Conservation (phyloP, 164 flowering plant species). For the Cinnamomum chago region DNA sequence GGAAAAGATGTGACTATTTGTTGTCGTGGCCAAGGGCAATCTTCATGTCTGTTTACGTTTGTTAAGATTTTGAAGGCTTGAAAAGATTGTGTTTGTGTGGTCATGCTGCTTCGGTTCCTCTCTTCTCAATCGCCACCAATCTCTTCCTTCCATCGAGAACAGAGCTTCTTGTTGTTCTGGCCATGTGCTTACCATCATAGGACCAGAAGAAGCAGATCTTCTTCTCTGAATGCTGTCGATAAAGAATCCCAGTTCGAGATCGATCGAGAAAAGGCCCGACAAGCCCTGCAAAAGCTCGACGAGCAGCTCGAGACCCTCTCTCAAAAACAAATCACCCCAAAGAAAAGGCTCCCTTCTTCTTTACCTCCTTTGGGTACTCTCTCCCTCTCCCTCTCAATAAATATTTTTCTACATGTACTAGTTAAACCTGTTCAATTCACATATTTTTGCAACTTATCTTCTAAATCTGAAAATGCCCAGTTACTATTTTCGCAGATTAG, state of each 20-base stretch:
- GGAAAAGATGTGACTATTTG: too few relatives aligned
- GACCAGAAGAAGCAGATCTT: neutral
- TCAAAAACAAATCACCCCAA: constrained; percentile 34
- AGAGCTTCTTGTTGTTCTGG: neutral
- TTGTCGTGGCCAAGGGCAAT: too few relatives aligned
- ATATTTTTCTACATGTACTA: too few relatives aligned
- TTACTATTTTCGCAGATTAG: too few relatives aligned
- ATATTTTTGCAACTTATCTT: too few relatives aligned
- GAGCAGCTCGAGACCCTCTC: constrained; percentile 53
- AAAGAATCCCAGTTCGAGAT: constrained; percentile 53
- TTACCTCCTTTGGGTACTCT: neutral
- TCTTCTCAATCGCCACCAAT: constrained; percentile 1
- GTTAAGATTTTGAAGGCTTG: too few relatives aligned
- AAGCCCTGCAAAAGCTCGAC: constrained; percentile 61
- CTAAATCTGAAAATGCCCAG: neutral
- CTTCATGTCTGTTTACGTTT: too few relatives aligned
- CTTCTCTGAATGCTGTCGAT: constrained; percentile 26
- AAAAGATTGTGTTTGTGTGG: constrained; percentile 5
- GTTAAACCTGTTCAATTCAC: too few relatives aligned
- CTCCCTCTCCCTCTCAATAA: constrained; percentile 1
- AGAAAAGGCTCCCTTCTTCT: constrained; percentile 28
- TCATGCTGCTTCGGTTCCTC: constrained; percentile 3
- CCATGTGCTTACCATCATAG: neutral
- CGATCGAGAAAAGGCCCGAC: constrained; percentile 61
- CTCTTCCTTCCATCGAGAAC: neutral